phyloP scores from a whole-genome alignment of 1,284 basidiomycete genomes.

The Austroboletus niveus region DNA sequence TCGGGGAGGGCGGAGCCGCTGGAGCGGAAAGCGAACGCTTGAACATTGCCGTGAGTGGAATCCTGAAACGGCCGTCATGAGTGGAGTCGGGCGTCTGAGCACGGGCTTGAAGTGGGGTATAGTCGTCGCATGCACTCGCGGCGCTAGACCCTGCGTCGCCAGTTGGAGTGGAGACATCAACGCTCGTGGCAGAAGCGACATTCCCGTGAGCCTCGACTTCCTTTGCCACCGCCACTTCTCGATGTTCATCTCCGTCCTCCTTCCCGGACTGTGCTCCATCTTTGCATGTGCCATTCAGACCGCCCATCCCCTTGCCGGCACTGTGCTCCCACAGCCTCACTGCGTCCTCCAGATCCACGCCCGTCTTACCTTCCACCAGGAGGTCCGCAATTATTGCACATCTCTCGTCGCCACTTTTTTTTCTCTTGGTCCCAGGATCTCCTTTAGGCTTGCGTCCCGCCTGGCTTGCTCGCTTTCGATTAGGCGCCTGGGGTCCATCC shows the following conservation, averaged over 20 bases:
- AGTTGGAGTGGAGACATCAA: neutral
- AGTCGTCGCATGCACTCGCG: slow-evolving; percentile 11
- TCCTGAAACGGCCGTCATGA: slow-evolving; percentile 37
- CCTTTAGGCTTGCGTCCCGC: slow-evolving; percentile 39
- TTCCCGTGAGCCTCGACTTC: slow-evolving; percentile 11
- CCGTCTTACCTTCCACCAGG: slow-evolving; percentile 49
- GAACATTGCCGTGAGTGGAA: slow-evolving; percentile 58
- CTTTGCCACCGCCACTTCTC: slow-evolving; percentile 14
- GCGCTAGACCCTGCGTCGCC: slow-evolving; percentile 2
- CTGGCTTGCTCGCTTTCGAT: slow-evolving; percentile 40
- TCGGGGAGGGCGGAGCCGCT: slow-evolving; percentile 29
- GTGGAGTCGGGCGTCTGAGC: slow-evolving; percentile 32
- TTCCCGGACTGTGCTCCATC: slow-evolving; percentile 5
- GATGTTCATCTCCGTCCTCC: slow-evolving; percentile 25
- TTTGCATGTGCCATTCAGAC: slow-evolving; percentile 5
- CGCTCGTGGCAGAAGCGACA: slow-evolving; percentile 2
- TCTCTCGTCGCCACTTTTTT: slow-evolving; percentile 32
- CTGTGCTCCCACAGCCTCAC: slow-evolving; percentile 41
- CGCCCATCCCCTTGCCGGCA: slow-evolving; percentile 3
- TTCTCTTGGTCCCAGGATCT: slow-evolving; percentile 23
- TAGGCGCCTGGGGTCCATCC: slow-evolving; percentile 27
- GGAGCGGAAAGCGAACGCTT: slow-evolving; percentile 58
- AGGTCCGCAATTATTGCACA: slow-evolving; percentile 51
- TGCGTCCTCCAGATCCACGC: slow-evolving; percentile 46
- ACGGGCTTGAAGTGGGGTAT: slow-evolving; percentile 20